Conservation (phyloP, 345 rosid genomes). For the Trapa bicornis region DNA sequence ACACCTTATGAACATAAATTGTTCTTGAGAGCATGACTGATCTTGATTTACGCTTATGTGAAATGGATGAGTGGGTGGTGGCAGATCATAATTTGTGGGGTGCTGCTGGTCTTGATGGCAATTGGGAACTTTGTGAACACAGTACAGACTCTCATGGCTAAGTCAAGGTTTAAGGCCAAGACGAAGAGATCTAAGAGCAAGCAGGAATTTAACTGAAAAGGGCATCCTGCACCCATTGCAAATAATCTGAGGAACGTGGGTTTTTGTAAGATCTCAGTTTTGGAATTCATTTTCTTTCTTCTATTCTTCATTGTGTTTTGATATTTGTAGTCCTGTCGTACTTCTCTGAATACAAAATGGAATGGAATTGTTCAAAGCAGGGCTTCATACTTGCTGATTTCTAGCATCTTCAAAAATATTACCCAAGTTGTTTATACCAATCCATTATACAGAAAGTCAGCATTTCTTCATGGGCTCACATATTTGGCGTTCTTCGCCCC, state of each 20-base stretch:
- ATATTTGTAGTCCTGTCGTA: neutral
- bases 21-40: neutral
- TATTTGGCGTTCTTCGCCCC: no score
- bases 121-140: slow-evolving; percentile 84
- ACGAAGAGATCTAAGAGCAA: slow-evolving; percentile 83
- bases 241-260: neutral
- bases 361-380: neutral
- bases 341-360: neutral
- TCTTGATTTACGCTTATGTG: neutral
- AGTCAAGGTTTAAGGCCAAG: slow-evolving; percentile 94
- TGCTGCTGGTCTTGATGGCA: slow-evolving; percentile 82
- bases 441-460: no score
- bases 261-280: slow-evolving; percentile 1
- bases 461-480: no score
- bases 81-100: slow-evolving; percentile 75
- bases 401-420: no score
- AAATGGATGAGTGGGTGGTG: neutral
- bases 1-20: neutral
- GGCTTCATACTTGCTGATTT: no score
- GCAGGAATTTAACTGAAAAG: slow-evolving; percentile 25
- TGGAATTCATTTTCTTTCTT: neutral
- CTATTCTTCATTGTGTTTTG: neutral
- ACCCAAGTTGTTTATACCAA: no score
- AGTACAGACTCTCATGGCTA: slow-evolving; percentile 62
- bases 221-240: neutral